A percentile compares a stretch with the other conserved stretches of the same genome.
phyloP scores from a whole-genome alignment of 768 basidiomycete species.

The Cystoderma amianthinum region DNA sequence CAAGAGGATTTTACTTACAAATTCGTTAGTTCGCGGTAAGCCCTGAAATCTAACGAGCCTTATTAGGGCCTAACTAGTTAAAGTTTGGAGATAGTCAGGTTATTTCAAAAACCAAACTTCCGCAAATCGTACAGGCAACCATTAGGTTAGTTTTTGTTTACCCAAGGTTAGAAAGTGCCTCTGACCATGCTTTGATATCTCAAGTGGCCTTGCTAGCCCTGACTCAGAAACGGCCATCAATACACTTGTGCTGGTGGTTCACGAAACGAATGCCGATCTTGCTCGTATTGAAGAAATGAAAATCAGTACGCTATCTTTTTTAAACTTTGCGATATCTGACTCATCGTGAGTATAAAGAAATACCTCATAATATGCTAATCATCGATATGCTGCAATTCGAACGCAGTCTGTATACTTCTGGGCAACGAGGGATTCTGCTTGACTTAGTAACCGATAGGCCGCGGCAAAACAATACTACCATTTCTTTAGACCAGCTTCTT shows the following conservation, averaged over 20 bases:
- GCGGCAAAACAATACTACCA: constrained; percentile 42
- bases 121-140: constrained; percentile 64
- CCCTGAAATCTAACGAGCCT: not conserved
- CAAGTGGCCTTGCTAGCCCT: constrained; percentile 66
- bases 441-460: constrained; percentile 50
- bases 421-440: constrained; percentile 52
- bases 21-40: constrained; percentile 57
- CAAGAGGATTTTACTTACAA: too few relatives aligned
- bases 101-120: constrained; percentile 57
- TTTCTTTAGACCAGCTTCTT: constrained; percentile 62
- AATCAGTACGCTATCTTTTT: constrained; percentile 60
- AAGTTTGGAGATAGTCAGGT: constrained; percentile 80
- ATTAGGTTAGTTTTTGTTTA: constrained; percentile 45
- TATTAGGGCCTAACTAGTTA: not conserved
- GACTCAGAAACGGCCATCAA: constrained; percentile 71
- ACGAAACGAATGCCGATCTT: constrained; percentile 48
- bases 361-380: constrained; percentile 67
- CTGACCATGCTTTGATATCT: too few relatives aligned
- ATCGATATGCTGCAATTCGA: constrained; percentile 65
- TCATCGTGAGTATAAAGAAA: too few relatives aligned
- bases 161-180: not conserved
- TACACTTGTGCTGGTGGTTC: constrained; percentile 64
- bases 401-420: constrained; percentile 49
- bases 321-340: too few relatives aligned
- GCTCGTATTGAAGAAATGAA: constrained; percentile 70